Conservation (phyloP, 2,329 filamentous ascomycete genomes). For the Xylariaceae sp. region DNA sequence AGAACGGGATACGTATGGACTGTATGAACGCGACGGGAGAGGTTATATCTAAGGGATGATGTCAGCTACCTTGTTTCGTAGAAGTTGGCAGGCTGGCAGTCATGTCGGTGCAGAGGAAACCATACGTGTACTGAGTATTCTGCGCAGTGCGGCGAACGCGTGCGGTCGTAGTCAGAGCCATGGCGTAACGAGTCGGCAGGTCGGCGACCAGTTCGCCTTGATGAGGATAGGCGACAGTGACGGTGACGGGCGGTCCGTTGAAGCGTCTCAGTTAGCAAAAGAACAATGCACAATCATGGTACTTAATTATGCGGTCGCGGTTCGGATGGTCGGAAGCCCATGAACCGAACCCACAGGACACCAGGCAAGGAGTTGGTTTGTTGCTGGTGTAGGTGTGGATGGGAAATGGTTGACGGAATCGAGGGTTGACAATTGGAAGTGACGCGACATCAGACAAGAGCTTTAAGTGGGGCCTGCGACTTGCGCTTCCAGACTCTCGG, state of each 20-base stretch:
- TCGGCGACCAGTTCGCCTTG: background rate
- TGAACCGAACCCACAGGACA: background rate
- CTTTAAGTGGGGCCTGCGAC: constrained; percentile 10
- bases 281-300: constrained; percentile 4
- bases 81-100: background rate
- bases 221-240: background rate
- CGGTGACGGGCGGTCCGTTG: background rate
- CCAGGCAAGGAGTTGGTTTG: background rate
- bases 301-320: background rate
- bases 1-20: constrained; percentile 58
- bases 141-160: constrained; percentile 37
- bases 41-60: constrained; percentile 48
- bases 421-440: too few relatives aligned
- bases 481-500: constrained; percentile 1
- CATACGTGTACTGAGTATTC: constrained; percentile 38
- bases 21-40: constrained; percentile 54
- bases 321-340: background rate
- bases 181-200: constrained; percentile 11
- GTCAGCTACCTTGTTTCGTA: constrained; percentile 10
- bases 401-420: too few relatives aligned
- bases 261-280: background rate
- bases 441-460: constrained; percentile 10
- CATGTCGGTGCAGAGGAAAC: background rate
- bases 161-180: constrained; percentile 30
- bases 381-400: background rate